Percentiles rank a stretch among this genome's conserved stretches.
Conservation (phyloP, 306 rosid species). For the Urtica urens region DNA sequence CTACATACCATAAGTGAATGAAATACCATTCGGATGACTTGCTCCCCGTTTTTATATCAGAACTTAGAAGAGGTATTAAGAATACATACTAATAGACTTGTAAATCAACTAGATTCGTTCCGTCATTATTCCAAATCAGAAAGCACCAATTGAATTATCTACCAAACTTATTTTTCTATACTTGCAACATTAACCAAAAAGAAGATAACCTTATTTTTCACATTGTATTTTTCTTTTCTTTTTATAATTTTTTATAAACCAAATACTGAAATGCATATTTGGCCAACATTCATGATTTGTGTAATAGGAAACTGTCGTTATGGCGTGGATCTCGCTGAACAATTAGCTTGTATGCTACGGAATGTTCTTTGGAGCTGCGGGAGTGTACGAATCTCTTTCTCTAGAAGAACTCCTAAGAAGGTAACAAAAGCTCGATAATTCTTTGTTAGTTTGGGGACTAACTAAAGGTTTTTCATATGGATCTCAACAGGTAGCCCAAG, state of each 20-base stretch:
- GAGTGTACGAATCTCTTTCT: constrained; percentile 66
- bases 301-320: constrained; percentile 57
- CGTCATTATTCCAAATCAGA: no score
- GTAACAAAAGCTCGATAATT: constrained; percentile 21
- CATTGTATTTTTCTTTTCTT: not conserved
- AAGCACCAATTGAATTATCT: no score
- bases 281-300: not conserved
- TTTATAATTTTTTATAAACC: constrained; percentile 8
- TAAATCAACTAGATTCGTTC: no score
- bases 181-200: constrained; percentile 7
- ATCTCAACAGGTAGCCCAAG: constrained; percentile 42
- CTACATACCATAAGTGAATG: not conserved
- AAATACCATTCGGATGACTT: not conserved
- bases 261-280: no score
- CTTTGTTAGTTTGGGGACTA: not conserved
- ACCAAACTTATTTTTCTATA: not conserved
- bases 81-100: no score
- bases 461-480: constrained; percentile 9
- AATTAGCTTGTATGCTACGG: constrained; percentile 53
- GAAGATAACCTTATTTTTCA: no score
- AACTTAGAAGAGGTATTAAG: no score
- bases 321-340: constrained; percentile 51
- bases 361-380: constrained; percentile 88
- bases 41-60: no score
- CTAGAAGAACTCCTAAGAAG: constrained; percentile 82